Evolutionary conservation across 2,329 filamentous ascomycete genomes (phyloP).

Genomic region (Colletotrichum nymphaeae): DNA sequence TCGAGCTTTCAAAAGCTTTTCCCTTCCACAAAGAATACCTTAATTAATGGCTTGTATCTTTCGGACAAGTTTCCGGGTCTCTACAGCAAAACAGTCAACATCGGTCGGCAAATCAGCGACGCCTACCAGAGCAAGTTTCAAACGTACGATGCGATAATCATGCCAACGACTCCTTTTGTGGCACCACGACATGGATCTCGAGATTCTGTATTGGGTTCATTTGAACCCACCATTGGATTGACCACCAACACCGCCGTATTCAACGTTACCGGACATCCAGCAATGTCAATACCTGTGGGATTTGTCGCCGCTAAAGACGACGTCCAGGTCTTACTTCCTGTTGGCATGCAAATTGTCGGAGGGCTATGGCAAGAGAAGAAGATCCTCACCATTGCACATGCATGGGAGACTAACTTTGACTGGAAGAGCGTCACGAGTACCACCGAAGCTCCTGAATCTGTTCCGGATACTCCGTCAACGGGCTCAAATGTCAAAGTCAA

Average conservation of each 20-base stretch:
- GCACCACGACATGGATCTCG: constrained; percentile 54
- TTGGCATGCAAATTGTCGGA: constrained; percentile 67
- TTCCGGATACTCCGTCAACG: not conserved
- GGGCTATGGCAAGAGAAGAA: constrained; percentile 61
- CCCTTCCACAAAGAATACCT: constrained; percentile 64
- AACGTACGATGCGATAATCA: constrained; percentile 57
- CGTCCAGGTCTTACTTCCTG: constrained; percentile 53
- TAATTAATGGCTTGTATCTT: constrained; percentile 63
- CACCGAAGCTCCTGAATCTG: not conserved
- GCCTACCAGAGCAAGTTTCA: constrained; percentile 55
- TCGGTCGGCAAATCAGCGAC: constrained; percentile 57
- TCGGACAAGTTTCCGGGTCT: constrained; percentile 55
- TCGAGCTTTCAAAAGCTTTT: constrained; percentile 63
- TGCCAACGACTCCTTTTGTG: constrained; percentile 60
- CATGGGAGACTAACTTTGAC: constrained; percentile 58
- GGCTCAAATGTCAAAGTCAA: not conserved
- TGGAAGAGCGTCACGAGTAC: constrained; percentile 47
- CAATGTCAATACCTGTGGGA: constrained; percentile 62
- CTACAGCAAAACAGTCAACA: constrained; percentile 61
- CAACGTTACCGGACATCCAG: constrained; percentile 68
- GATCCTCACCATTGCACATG: constrained; percentile 50
- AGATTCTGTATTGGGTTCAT: constrained; percentile 55
- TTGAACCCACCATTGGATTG: constrained; percentile 63
- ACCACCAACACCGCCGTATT: constrained; percentile 68
- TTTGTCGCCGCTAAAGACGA: constrained; percentile 54